These are phyloP conservation scores for Salix exigua DNA, from an alignment of 345 rosid species.

Conservation along the genomic window DNA sequence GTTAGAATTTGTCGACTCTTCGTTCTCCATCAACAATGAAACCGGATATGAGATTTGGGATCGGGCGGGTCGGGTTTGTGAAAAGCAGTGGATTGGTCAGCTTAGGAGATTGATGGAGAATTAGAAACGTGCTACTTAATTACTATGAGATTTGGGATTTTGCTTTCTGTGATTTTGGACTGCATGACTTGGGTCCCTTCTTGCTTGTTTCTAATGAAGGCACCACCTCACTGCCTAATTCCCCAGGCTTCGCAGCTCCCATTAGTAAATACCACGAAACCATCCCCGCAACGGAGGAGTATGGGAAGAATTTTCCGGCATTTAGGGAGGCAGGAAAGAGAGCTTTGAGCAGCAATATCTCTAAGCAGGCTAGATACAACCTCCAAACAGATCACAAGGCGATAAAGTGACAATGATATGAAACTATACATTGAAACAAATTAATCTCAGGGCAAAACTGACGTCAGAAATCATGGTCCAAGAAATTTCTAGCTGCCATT, in stretches of 20 bases:
- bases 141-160: neutral
- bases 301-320: neutral
- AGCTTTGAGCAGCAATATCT: neutral
- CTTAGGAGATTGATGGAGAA: conserved; percentile 46
- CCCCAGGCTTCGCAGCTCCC: neutral
- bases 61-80: conserved; percentile 62
- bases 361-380: neutral
- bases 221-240: neutral
- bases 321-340: neutral
- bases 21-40: no score
- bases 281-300: neutral
- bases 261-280: neutral
- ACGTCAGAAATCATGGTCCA: neutral
- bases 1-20: no score
- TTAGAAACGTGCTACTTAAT: no score
- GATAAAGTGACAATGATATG: neutral
- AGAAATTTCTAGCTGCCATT: neutral
- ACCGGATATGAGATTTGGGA: conserved; percentile 1
- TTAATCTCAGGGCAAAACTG: conserved; percentile 2
- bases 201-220: neutral
- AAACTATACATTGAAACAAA: neutral
- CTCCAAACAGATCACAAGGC: neutral
- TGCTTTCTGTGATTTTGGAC: neutral
- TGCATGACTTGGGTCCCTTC: no score
- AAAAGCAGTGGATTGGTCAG: conserved; percentile 71